phyloP scores from a whole-genome alignment of 176 grass and related monocot genomes.

The Paspalum vaginatum region DNA sequence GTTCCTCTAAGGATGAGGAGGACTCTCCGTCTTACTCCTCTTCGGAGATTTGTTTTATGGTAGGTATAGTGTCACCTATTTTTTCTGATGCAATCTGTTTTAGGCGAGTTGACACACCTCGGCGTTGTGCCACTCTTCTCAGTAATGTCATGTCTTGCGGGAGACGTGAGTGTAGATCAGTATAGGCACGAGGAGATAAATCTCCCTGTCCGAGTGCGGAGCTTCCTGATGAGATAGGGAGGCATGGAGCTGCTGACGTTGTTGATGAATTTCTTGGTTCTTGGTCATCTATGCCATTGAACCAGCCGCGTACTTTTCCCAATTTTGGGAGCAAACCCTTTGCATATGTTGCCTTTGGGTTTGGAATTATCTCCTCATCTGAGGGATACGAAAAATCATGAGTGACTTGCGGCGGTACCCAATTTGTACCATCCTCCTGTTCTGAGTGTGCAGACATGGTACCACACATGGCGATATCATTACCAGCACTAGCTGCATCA shows the following conservation, averaged over 20 bases:
- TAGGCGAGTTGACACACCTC: not conserved
- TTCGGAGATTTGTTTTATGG: no score
- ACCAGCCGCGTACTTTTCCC: not conserved
- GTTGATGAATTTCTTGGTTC: not conserved
- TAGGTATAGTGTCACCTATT: not conserved
- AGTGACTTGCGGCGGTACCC: not conserved
- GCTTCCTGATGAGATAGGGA: not conserved
- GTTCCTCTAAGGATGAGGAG: not conserved
- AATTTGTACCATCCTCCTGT: not conserved
- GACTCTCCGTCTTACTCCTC: not conserved
- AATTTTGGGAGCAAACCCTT: not conserved
- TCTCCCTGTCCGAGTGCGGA: not conserved
- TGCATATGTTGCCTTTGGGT: not conserved
- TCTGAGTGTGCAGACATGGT: not conserved
- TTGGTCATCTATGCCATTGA: not conserved
- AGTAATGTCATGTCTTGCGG: not conserved
- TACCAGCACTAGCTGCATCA: rapidly evolving
- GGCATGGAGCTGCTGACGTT: not conserved
- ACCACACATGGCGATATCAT: not conserved
- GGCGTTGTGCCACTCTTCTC: not conserved
- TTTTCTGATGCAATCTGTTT: not conserved
- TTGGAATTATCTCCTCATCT: not conserved
- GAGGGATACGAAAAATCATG: not conserved
- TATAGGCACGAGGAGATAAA: not conserved
- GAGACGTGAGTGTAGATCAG: not conserved